Conservation (phyloP, 2,329 filamentous ascomycete genomes). For the Clonostachys rosea region DNA sequence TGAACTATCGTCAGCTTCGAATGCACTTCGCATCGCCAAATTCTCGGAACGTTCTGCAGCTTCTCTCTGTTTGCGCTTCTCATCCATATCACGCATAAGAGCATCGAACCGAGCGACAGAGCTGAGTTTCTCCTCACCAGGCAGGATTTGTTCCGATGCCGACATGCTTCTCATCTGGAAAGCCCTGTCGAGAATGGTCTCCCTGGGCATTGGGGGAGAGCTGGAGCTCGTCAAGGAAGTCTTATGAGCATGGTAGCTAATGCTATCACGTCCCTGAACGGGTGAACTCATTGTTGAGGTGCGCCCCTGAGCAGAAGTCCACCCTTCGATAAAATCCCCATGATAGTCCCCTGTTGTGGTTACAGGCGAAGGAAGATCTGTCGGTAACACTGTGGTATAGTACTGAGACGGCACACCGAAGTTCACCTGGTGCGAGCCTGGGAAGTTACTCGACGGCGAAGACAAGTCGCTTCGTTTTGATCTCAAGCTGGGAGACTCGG, state of each 20-base stretch:
- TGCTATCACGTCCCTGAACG: constrained; percentile 43
- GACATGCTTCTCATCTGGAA: constrained; percentile 61
- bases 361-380: constrained; percentile 53
- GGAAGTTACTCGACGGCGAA: constrained; percentile 46
- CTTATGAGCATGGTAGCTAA: constrained; percentile 42
- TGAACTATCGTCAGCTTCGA: constrained; percentile 44
- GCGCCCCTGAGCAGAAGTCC: constrained; percentile 55
- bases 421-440: constrained; percentile 24
- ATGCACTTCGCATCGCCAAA: constrained; percentile 38
- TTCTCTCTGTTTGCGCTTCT: constrained; percentile 36
- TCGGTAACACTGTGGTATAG: constrained; percentile 46
- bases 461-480: constrained; percentile 61
- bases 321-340: constrained; percentile 55
- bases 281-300: constrained; percentile 56
- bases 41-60: constrained; percentile 23
- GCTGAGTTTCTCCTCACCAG: constrained; percentile 58
- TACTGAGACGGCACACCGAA: constrained; percentile 35
- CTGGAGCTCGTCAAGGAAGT: constrained; percentile 33
- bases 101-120: constrained; percentile 63
- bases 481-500: constrained; percentile 55
- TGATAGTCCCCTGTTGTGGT: constrained; percentile 48
- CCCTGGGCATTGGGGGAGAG: constrained; percentile 49
- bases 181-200: constrained; percentile 64
- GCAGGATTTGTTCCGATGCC: constrained; percentile 47
- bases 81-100: constrained; percentile 57